Conservation (phyloP, 352 stramenopile genomes). For the Globisporangium uncinulatum region DNA sequence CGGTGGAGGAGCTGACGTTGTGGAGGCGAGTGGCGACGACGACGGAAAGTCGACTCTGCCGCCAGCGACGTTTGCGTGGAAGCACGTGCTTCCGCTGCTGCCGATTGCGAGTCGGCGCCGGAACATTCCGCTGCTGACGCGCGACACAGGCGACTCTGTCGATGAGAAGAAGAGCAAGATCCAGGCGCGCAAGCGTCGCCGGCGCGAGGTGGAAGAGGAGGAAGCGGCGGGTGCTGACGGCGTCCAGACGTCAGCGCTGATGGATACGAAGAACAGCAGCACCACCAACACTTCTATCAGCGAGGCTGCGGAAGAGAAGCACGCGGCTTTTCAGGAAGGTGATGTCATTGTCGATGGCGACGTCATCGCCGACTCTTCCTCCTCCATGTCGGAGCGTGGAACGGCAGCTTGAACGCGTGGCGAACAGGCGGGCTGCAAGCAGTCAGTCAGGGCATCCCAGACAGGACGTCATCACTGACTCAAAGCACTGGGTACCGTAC, state of each 20-base stretch:
- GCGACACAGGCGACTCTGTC: constrained; percentile 73
- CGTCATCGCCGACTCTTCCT: too few relatives aligned
- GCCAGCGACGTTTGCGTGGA: constrained; percentile 27
- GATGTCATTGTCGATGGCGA: too few relatives aligned
- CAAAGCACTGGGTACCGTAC: too few relatives aligned
- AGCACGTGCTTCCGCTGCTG: constrained; percentile 49
- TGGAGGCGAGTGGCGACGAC: constrained; percentile 12
- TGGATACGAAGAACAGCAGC: too few relatives aligned
- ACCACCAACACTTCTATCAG: too few relatives aligned
- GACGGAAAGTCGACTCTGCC: background rate
- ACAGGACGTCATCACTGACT: too few relatives aligned
- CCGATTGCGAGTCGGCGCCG: constrained; percentile 48
- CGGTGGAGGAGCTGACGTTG: background rate
- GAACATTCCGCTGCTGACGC: constrained; percentile 54
- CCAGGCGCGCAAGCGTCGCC: constrained; percentile 67
- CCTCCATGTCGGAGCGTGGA: too few relatives aligned
- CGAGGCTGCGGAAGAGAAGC: too few relatives aligned
- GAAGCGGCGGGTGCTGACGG: background rate
- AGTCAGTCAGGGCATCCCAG: too few relatives aligned
- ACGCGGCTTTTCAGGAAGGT: too few relatives aligned
- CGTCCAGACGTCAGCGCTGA: background rate
- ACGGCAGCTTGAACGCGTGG: too few relatives aligned
- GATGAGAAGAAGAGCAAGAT: constrained; percentile 74
- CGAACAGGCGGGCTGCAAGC: too few relatives aligned
- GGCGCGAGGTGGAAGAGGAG: constrained; percentile 21